Evolutionary conservation across 176 grass and related monocot genomes (phyloP).

Genomic region (Carex littledalei): DNA sequence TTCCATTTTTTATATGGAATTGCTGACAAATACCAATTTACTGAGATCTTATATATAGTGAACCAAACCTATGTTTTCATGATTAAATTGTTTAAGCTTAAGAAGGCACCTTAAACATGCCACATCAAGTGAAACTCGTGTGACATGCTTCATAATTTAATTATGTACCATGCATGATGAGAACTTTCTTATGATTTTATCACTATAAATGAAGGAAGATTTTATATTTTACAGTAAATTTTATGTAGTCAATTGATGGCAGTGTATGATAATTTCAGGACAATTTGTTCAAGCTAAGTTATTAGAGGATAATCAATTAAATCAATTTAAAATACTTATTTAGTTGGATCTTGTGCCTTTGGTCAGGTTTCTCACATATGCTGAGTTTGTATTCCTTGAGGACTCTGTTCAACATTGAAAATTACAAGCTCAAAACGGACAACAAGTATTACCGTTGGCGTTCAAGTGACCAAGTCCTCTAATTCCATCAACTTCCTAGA

Average conservation of each 20-base stretch:
- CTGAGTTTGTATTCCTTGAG: no score
- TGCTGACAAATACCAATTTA: not conserved
- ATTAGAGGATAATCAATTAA: constrained; percentile 1
- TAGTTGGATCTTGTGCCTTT: not conserved
- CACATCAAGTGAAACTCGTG: not conserved
- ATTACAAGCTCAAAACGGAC: no score
- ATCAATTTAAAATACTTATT: not conserved
- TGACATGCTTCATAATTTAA: not conserved
- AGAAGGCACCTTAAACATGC: not conserved
- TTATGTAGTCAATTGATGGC: not conserved
- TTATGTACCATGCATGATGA: not conserved
- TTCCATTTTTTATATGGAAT: not conserved
- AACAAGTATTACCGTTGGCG: no score
- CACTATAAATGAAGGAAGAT: not conserved
- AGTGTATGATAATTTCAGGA: not conserved
- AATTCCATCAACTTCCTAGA: not conserved
- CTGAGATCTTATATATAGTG: not conserved
- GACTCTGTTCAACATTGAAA: no score
- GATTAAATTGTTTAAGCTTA: not conserved
- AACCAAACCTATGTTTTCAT: not conserved
- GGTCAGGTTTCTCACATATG: not conserved
- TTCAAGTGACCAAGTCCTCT: no score
- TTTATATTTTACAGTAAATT: not conserved
- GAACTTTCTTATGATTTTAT: not conserved
- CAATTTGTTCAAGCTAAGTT: not conserved